A percentile compares a stretch with the other conserved stretches of the same genome.
These are phyloP conservation scores for Rhododendron henanense DNA, from an alignment of 148 eudicot genomes.

Conservation along the genomic window DNA sequence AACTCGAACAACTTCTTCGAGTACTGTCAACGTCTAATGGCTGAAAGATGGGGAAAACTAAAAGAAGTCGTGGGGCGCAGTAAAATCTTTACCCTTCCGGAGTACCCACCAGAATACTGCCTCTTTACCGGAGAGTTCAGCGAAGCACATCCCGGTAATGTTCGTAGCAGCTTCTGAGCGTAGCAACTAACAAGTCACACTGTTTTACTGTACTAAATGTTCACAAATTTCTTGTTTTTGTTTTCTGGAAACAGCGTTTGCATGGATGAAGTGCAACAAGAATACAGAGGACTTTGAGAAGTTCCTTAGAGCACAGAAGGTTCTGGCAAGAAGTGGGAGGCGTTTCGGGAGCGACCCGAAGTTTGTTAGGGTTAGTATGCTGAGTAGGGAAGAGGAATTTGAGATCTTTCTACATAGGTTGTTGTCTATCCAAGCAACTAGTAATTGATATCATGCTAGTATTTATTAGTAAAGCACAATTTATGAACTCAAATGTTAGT, in stretches of 20 bases:
- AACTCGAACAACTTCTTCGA: slow-evolving; percentile 39
- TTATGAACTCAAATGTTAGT: background rate
- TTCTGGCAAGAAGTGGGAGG: slow-evolving; percentile 53
- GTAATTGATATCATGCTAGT: background rate
- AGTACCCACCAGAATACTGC: slow-evolving; percentile 44
- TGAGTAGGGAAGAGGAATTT: slow-evolving; percentile 58
- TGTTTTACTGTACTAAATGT: background rate
- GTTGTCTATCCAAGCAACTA: slow-evolving; percentile 17
- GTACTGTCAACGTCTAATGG: slow-evolving; percentile 35
- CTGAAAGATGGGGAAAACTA: slow-evolving; percentile 63
- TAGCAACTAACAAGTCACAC: background rate
- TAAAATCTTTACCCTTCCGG: slow-evolving; percentile 31
- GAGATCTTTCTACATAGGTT: slow-evolving; percentile 55
- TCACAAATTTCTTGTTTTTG: background rate
- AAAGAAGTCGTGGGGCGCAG: slow-evolving; percentile 31
- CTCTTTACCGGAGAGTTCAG: slow-evolving; percentile 33
- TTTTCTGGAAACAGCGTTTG: slow-evolving; percentile 48
- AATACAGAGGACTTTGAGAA: slow-evolving; percentile 38
- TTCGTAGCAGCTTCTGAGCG: background rate
- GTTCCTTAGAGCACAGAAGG: slow-evolving; percentile 40
- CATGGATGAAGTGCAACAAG: slow-evolving; percentile 65
- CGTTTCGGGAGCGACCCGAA: slow-evolving; percentile 56
- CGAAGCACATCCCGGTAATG: slow-evolving; percentile 59
- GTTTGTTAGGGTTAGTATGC: slow-evolving; percentile 64
- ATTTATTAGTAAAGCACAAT: background rate